Evolutionary conservation across 1,284 basidiomycete species (phyloP), one percentile per base, ranked within the genome.

Genomic region (Meira nashicola): DNA sequence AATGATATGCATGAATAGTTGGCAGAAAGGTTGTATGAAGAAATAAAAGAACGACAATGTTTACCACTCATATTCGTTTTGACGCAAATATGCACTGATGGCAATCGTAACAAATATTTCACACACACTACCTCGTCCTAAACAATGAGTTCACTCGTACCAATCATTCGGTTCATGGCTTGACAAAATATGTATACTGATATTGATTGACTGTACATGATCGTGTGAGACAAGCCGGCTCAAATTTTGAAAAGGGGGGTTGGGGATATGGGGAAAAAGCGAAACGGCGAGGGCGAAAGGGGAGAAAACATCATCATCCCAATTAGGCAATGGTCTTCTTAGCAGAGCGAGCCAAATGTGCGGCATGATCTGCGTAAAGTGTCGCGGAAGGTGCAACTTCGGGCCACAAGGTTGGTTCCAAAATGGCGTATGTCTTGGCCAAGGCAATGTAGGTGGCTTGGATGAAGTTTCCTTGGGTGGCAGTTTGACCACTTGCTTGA

Each of bases 391-490:
- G 83, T 50, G 92, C 87, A 80, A 96, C 95, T 79, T 95, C 89
- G 17, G 21, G 50, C 94, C 94, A 98, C 78, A 98, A 85, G 82
- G 97, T 92, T 67, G 95, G 94, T 53, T 93, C 96, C 70, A 97
- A 88, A 89, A 95, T 92, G 53, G 87, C 82, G 82, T 97, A 98
- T 68, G 94, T 96, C 86, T 92, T 92, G 74, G 94, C 90, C 81
- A 98, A 89, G 58, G 95, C 94, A 77, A 86, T 89, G 80, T 96
- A 96, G 65, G 94, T 95, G 58, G 94, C 95, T 84, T 97, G 97
- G 83, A 98, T 87, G 86, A 97, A 97, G 85, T 98, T 98, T 81
- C 93, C 93, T 90, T 96, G 96, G 67, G 95, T 98, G 51, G 93
- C 92, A 57, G 95, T 99, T 73, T 90, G 93, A 80, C 95, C 94